phyloP scores from a whole-genome alignment of 208 protist genomes.

The Wallacemonas collosoma region DNA sequence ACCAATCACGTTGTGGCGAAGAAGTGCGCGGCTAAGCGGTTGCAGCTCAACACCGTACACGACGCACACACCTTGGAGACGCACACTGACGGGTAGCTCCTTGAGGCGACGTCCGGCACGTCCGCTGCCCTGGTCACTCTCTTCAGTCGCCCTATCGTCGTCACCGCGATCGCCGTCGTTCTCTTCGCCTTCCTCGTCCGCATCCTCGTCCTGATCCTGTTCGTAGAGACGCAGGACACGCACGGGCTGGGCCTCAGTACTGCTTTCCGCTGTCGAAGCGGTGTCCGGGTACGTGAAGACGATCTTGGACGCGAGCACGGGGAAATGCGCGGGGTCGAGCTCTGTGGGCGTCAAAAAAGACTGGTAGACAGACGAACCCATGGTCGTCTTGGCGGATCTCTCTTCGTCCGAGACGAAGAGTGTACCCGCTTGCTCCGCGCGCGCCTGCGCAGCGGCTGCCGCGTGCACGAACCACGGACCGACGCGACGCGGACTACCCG shows the following conservation, averaged over 20 bases:
- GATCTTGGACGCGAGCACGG: conserved; percentile 43
- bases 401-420: conserved; percentile 8
- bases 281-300: conserved; percentile 10
- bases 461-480: conserved; percentile 76
- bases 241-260: conserved; percentile 12
- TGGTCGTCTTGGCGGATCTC: conserved; percentile 32
- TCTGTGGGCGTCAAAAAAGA: conserved; percentile 44
- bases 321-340: conserved; percentile 39
- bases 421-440: conserved; percentile 11
- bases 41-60: conserved; percentile 52
- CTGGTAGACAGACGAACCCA: conserved; percentile 48
- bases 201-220: conserved; percentile 15
- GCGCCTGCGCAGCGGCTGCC: conserved; percentile 31
- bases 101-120: not conserved
- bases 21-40: conserved; percentile 52
- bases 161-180: conserved; percentile 29
- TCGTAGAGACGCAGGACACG: conserved; percentile 16
- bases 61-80: conserved; percentile 64
- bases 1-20: conserved; percentile 76
- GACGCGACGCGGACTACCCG: conserved; percentile 40
- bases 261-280: conserved; percentile 18
- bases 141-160: conserved; percentile 24
- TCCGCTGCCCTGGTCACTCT: conserved; percentile 10
- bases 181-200: conserved; percentile 28
- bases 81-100: conserved; percentile 20